Evolutionary conservation across 176 grass and related monocot genomes (phyloP).

Genomic region (Dactylis glomerata): DNA sequence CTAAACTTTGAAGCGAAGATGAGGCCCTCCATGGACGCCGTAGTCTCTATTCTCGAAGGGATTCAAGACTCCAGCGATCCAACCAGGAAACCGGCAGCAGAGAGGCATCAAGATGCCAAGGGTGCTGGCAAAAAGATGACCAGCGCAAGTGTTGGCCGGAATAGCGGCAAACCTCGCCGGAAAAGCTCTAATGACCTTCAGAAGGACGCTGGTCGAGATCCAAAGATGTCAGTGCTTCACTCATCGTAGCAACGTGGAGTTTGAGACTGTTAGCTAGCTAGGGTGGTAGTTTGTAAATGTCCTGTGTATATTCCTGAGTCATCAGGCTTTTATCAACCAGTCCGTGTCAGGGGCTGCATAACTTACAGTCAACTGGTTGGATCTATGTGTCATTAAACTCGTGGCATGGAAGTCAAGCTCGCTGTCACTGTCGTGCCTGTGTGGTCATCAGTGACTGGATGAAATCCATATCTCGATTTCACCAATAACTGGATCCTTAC

Average conservation of each 20-base stretch:
- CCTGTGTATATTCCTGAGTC: conserved; percentile 30
- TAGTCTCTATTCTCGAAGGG: conserved; percentile 57
- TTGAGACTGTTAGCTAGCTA: conserved; percentile 26
- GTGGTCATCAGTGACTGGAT: neutral
- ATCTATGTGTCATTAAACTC: conserved; percentile 19
- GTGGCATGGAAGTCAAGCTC: conserved; percentile 29
- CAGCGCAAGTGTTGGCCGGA: conserved; percentile 9
- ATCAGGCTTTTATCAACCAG: conserved; percentile 16
- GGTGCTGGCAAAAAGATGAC: conserved; percentile 17
- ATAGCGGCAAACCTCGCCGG: conserved; percentile 16
- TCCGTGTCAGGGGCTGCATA: neutral
- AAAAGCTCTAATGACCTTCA: conserved; percentile 36
- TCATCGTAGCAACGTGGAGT: conserved; percentile 4
- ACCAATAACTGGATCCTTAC: conserved; percentile 1
- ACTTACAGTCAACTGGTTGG: neutral
- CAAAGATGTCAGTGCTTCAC: neutral
- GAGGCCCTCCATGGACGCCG: conserved; percentile 64
- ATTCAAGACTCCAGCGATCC: conserved; percentile 28
- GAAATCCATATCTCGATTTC: neutral
- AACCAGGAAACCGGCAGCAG: conserved; percentile 14
- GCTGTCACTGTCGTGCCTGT: neutral
- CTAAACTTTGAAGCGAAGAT: conserved; percentile 51
- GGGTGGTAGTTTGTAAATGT: conserved; percentile 45
- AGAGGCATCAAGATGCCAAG: conserved; percentile 37
- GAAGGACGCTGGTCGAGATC: conserved; percentile 27